Base-by-base conservation (phyloP, 208 protist species). In the Leishmania arabica region DNA sequence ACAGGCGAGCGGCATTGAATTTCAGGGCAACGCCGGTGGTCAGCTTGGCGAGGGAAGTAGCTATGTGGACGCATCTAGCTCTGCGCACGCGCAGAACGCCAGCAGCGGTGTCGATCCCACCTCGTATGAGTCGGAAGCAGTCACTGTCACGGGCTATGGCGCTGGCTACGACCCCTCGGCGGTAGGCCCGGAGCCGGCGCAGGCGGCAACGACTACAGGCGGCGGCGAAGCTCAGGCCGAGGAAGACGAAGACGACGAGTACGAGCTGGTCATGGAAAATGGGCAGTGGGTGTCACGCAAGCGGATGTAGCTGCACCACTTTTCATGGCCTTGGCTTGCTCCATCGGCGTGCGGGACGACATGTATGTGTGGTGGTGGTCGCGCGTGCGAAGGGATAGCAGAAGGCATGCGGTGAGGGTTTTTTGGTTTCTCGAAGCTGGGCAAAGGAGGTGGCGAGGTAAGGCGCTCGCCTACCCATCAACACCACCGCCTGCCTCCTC, bases 201-300 rank as follows among this genome's bases (percentile, higher is more conserved):
- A 62, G 49, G 51, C 51, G 51, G 47, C 51, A 62, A 37, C 71
- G 1, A 47, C 74, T 34, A 11, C 56, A 21, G 54, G 21, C 49
- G 51, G 27, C 34, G 84, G 76, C 56, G 84, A 83, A 45, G 86
- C 81, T 15, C 85, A 88, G 15, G 89, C 84, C 37, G 90, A 94
- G 49, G 91, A 94, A 7, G 89, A 88, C 37, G 91, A 90, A 21
- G 87, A 84, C 17, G 86, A 88, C 31, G 85, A 88, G 77, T 90
- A 93, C 70, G 89, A 94, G 82, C 82, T 94, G 86, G 89, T 95
- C 27, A 92, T 93, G 85, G 91, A 93, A 84, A 93, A 96, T 75
- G 93, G 93, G 5, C 68, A 78, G 60, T 81, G 76, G 80, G 77
- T 88, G 58, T 84, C 76, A 31, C 81, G 80, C 27, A 80, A 88